Percentiles rank a stretch among this genome's conserved stretches.
phyloP scores from a whole-genome alignment of 164 flowering plant genomes.

The Vitis rupestris region DNA sequence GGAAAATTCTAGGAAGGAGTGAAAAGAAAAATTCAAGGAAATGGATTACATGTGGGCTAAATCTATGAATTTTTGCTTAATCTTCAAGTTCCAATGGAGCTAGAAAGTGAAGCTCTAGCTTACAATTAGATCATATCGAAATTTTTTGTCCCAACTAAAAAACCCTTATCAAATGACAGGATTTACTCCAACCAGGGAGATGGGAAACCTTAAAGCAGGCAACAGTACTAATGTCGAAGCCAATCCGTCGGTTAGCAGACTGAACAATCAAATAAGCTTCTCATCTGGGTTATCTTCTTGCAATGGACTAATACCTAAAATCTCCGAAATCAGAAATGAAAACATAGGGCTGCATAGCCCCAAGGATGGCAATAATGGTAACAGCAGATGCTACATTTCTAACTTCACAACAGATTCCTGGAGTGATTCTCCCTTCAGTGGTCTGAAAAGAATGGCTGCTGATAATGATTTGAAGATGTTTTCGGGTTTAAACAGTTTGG shows the following conservation, averaged over 20 bases:
- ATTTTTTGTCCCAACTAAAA: too few species aligned
- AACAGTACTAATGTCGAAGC: conserved; percentile 19
- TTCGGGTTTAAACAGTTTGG: conserved; percentile 2
- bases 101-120: too few species aligned
- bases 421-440: conserved; percentile 15
- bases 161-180: conserved; percentile 8
- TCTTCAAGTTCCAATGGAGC: too few species aligned
- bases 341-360: conserved; percentile 4
- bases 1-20: too few species aligned
- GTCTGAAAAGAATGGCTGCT: conserved; percentile 1
- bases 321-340: conserved; percentile 17
- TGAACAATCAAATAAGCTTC: conserved; percentile 14
- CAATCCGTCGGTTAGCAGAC: conserved; percentile 8
- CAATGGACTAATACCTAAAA: conserved; percentile 20
- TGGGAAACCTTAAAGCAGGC: conserved; percentile 12
- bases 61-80: too few species aligned
- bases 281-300: conserved; percentile 16
- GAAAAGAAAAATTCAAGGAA: too few species aligned
- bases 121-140: too few species aligned
- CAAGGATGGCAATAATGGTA: conserved; percentile 11
- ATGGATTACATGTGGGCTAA: too few species aligned
- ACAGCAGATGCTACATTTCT: conserved; percentile 6
- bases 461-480: conserved; percentile 11
- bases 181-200: conserved; percentile 5
- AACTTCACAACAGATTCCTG: conserved; percentile 20